Conservation (phyloP, 2,329 filamentous ascomycete species). For the Talaromyces piceae region DNA sequence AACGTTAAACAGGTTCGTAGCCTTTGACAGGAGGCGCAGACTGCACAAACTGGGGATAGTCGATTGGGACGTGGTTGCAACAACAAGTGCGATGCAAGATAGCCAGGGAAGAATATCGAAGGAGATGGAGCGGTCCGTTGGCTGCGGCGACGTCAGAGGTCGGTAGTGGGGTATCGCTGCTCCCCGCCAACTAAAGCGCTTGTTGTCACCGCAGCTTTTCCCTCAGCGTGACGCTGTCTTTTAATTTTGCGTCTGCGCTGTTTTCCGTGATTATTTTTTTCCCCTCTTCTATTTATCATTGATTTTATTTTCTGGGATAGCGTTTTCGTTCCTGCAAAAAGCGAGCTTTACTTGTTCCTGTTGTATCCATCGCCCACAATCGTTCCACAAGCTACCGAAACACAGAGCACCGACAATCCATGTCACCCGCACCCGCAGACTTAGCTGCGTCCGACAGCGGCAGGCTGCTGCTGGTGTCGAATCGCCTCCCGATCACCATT, state of each 20-base stretch:
- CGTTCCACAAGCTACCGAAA: neutral
- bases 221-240: neutral
- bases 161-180: neutral
- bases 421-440: conserved; percentile 9
- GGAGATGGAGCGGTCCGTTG: neutral
- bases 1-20: too few species aligned
- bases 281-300: too few species aligned
- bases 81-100: neutral
- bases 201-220: neutral
- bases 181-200: conserved; percentile 9
- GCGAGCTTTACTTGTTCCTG: neutral
- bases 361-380: neutral
- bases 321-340: too few species aligned
- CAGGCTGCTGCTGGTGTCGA: conserved; percentile 73
- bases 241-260: neutral
- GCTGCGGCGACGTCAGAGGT: neutral
- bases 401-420: neutral
- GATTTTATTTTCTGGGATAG: too few species aligned
- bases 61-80: neutral
- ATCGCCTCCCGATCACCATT: conserved; percentile 88
- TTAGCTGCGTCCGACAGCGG: conserved; percentile 16
- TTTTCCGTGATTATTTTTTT: neutral
- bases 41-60: neutral
- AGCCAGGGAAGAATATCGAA: neutral
- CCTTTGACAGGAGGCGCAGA: too few species aligned